These are phyloP conservation scores for Glutinoglossum americanum DNA, from an alignment of 495 filamentous ascomycete genomes.

Conservation along the genomic window DNA sequence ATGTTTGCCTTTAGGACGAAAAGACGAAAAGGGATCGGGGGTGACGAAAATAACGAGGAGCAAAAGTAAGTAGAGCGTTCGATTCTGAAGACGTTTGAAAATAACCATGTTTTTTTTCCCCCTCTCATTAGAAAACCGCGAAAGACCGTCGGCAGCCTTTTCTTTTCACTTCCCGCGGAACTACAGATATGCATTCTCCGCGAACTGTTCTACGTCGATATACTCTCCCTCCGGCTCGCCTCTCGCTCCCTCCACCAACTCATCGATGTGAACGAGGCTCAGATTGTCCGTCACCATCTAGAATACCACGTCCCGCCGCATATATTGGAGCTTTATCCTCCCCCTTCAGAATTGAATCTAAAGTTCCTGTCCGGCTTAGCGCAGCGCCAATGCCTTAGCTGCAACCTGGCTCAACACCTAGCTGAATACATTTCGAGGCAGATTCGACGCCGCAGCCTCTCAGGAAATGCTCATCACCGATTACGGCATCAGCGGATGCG, in stretches of 20 bases:
- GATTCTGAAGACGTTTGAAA: background rate
- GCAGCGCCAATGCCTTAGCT: background rate
- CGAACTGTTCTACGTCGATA: background rate
- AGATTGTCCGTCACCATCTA: slow-evolving; percentile 3
- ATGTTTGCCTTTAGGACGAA: background rate
- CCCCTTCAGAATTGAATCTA: background rate
- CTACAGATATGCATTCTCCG: background rate
- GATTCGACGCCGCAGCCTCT: background rate
- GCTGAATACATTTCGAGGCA: slow-evolving; percentile 2
- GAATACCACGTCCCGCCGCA: slow-evolving; percentile 2
- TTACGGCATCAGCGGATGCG: slow-evolving; percentile 4
- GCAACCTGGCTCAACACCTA: background rate
- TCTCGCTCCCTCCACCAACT: background rate
- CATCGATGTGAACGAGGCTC: slow-evolving; percentile 1
- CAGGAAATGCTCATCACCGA: background rate
- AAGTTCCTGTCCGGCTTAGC: slow-evolving; percentile 1
- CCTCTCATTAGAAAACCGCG: background rate
- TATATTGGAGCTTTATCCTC: background rate
- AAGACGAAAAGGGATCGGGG: background rate
- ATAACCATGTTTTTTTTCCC: background rate
- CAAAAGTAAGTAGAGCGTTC: background rate
- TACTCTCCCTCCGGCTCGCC: slow-evolving; percentile 1
- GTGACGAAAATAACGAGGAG: background rate
- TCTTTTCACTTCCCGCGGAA: slow-evolving; percentile 3
- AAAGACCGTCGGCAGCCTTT: background rate